Percentiles rank a stretch among this genome's conserved stretches.
Evolutionary conservation across 2,329 filamentous ascomycete species (phyloP).

Genomic region (Xylaria sp.): DNA sequence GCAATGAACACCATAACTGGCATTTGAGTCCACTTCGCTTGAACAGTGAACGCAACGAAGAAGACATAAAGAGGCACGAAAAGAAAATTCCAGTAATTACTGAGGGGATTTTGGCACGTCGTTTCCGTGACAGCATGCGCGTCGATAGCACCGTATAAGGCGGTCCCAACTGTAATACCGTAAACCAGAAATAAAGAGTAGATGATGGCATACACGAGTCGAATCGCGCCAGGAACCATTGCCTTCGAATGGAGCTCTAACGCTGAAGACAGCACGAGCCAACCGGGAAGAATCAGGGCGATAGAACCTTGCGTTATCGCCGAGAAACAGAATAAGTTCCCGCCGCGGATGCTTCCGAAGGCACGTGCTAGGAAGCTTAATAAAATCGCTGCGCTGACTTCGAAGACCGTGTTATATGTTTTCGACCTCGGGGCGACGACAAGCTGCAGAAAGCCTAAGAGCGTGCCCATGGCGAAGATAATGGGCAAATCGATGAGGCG

Average conservation of each 20-base stretch:
- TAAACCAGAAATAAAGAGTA: conserved; percentile 78
- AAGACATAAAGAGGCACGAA: conserved; percentile 77
- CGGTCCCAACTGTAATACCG: conserved; percentile 72
- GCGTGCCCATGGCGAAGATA: conserved; percentile 78
- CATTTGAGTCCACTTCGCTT: conserved; percentile 81
- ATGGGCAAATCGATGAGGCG: conserved; percentile 82
- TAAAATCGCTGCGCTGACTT: conserved; percentile 66
- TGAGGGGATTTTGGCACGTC: conserved; percentile 58
- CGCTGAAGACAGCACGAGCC: conserved; percentile 63
- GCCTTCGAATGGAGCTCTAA: conserved; percentile 75
- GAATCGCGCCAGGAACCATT: conserved; percentile 75
- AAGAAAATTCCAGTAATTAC: conserved; percentile 65
- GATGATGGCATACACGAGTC: conserved; percentile 78
- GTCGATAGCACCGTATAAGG: conserved; percentile 63
- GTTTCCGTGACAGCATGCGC: conserved; percentile 56
- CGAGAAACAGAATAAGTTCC: conserved; percentile 75
- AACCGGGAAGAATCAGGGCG: conserved; percentile 75
- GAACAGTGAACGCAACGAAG: conserved; percentile 80
- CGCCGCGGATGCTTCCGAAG: conserved; percentile 70
- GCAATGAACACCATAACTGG: conserved; percentile 82
- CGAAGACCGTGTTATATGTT: conserved; percentile 67
- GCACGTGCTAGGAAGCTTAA: conserved; percentile 74
- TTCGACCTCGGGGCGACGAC: conserved; percentile 80
- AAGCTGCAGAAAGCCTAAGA: conserved; percentile 79
- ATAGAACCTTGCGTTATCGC: conserved; percentile 76